Evolutionary conservation across 768 basidiomycete genomes (phyloP).

Genomic region (Mrakia blollopis): DNA sequence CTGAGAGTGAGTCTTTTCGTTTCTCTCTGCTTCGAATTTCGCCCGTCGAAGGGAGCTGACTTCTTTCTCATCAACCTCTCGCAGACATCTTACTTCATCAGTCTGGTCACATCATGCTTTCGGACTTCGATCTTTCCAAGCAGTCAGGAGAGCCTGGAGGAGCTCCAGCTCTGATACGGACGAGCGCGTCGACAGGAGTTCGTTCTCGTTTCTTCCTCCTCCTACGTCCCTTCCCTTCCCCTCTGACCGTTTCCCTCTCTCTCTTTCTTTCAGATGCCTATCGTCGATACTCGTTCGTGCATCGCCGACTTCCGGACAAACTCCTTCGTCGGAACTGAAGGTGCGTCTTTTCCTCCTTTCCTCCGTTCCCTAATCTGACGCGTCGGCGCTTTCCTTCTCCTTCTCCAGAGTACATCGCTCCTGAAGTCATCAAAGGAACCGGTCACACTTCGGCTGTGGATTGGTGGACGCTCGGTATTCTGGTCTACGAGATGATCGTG

Average conservation of each 20-base stretch:
- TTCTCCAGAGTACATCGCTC: conserved; percentile 87
- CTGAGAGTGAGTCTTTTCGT: conserved; percentile 79
- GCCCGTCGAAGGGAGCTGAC: background rate
- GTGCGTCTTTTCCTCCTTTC: conserved; percentile 49
- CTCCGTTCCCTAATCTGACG: background rate
- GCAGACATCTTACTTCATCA: conserved; percentile 94
- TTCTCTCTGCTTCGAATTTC: background rate
- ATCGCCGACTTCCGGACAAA: conserved; percentile 97
- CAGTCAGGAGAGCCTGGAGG: conserved; percentile 81
- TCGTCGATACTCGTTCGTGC: conserved; percentile 95
- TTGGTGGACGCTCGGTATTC: conserved; percentile 98
- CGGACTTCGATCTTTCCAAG: conserved; percentile 98
- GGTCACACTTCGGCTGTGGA: conserved; percentile 98
- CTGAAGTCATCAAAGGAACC: conserved; percentile 93
- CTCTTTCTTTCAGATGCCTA: conserved; percentile 58
- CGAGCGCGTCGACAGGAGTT: conserved; percentile 82
- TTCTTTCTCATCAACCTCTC: background rate
- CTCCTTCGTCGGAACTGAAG: conserved; percentile 98
- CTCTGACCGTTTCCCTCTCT: conserved; percentile 11
- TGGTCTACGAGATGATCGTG: conserved; percentile 85
- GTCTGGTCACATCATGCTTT: conserved; percentile 98
- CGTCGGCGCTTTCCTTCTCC: conserved; percentile 25
- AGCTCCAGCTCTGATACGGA: conserved; percentile 78
- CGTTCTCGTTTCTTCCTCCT: conserved; percentile 42
- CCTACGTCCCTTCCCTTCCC: conserved; percentile 14